Base-by-base conservation (phyloP, 2,329 filamentous ascomycete species). In the Coniochaeta sp. region DNA sequence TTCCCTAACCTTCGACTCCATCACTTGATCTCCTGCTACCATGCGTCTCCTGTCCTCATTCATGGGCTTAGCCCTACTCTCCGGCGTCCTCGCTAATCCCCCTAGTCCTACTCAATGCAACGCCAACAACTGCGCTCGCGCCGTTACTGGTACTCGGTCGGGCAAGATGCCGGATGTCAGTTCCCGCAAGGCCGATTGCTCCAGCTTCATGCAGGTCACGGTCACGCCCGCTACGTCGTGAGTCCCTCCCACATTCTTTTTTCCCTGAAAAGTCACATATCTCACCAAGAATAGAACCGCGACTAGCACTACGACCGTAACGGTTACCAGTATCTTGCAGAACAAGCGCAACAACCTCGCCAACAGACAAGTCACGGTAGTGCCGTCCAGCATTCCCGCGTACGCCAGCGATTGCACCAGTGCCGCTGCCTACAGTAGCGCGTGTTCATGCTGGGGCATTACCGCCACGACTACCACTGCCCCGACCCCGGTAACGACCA, bases 391-490 rank as follows among this genome's bases (percentile, higher is more conserved):
- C 13, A 54, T 63, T 48, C 62, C 62, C 6, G 30, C 49, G 7
- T 64, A 63, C 53, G 60, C 61, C 3, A 53, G 46, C 8, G 45
- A 51, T 18, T 64, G 61, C 46, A 48, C 48, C 3, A 55, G 52
- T 49, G 31, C 47, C 3, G 42, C 46, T 18, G 55, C 26, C 8
- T 48, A 48, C 27, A 48, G 28, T 5, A 30, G 48, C 12, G 61
- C 58, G 9, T 63, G 61, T 42, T 58, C 53, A 12, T 63, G 62
- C 50, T 35, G 59, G 16, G 61, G 60, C 14, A 47, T 61, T 26
- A 53, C 52, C 1, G 26, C 51, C 8, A 32, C 42, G 1, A 58
- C 52, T 16, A 51, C 51, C 45, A 58, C 55, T 2, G 50, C 52
- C 31, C 50, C 38, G 4, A 9, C 35, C 6, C 18, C 50, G 5